Base-by-base conservation (phyloP, 345 rosid genomes). In the Salix purpurea region DNA sequence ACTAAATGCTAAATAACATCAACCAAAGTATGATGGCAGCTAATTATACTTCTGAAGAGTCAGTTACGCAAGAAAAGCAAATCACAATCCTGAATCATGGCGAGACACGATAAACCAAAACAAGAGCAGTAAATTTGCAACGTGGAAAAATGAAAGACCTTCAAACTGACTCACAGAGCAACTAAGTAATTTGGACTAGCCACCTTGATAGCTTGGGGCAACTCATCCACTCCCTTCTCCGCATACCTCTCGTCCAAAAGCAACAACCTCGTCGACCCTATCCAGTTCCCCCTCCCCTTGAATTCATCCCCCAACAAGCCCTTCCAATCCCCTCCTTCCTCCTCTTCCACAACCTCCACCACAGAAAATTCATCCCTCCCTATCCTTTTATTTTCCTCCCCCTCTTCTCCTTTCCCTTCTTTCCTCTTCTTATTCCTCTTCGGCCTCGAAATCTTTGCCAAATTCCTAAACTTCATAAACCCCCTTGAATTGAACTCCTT, bases 161-260 rank as follows among this genome's bases (percentile, higher is more conserved):
- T 68, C 30, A 69, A 46, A 60, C 24, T 24, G 44, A 80, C 76
- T 80, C 83, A 39, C 76, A 65, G 67, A 72, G 73, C 21, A 39
- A 44, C 61, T 21, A 73, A 69, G 32, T 39, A 26, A 67, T 69
- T 65, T 13, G 67, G 65, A 79, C 37, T 61, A 74, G 76, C 83
- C 78, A 95, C 97, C 97, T 95, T 87, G 84, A 95, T 89, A 70
- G 99, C 97, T 77, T 83, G 89, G 14, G 99, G 97, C 82, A 95
- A 82, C 73, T 91, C 90, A 60, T 89, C 88, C 58, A 89, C 76
- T 71, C 77, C 76, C 74, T 84, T 89, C 72, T 83, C 84, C 0
- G 87, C 81, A 67, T 83, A 87, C 46, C 79, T 83, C 85, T 94
- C 96, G 82, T 92, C 98, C 84, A 92, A 88, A 82, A 95, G 94